Percentiles rank a stretch among this genome's conserved stretches.
These are phyloP conservation scores for Herpetospermum pedunculosum DNA, from an alignment of 306 rosid genomes.

Conservation along the genomic window DNA sequence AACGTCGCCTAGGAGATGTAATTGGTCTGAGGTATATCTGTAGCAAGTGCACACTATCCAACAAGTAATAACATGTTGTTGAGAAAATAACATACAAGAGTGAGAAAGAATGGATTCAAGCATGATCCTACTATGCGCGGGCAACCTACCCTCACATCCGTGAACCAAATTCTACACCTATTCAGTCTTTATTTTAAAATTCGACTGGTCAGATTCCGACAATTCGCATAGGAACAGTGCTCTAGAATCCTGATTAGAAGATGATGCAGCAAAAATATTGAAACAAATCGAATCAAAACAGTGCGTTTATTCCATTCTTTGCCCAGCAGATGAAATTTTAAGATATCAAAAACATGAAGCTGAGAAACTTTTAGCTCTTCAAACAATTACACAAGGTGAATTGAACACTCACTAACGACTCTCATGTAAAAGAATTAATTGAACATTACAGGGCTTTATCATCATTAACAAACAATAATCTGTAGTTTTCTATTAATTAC, in stretches of 20 bases:
- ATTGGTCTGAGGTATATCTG: too few species aligned
- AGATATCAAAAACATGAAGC: background rate
- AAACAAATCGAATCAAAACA: background rate
- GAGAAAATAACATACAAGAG: too few species aligned
- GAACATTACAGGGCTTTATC: constrained; percentile 37
- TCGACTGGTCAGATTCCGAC: too few species aligned
- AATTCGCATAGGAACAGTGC: background rate
- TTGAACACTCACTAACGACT: constrained; percentile 14
- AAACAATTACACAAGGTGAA: background rate
- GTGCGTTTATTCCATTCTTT: background rate
- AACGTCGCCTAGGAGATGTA: too few species aligned
- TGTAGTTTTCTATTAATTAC: constrained; percentile 44
- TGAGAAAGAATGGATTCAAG: too few species aligned
- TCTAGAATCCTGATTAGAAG: background rate
- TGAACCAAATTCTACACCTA: too few species aligned
- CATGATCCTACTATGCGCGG: too few species aligned
- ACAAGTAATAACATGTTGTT: too few species aligned
- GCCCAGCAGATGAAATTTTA: background rate
- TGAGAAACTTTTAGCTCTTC: background rate
- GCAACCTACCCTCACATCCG: too few species aligned
- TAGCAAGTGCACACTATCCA: too few species aligned
- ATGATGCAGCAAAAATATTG: background rate
- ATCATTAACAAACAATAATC: constrained; percentile 33
- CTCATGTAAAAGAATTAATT: constrained; percentile 51
- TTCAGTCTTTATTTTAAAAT: too few species aligned